phyloP scores from a whole-genome alignment of 257 asterid genomes.

The Petunia axillaris region DNA sequence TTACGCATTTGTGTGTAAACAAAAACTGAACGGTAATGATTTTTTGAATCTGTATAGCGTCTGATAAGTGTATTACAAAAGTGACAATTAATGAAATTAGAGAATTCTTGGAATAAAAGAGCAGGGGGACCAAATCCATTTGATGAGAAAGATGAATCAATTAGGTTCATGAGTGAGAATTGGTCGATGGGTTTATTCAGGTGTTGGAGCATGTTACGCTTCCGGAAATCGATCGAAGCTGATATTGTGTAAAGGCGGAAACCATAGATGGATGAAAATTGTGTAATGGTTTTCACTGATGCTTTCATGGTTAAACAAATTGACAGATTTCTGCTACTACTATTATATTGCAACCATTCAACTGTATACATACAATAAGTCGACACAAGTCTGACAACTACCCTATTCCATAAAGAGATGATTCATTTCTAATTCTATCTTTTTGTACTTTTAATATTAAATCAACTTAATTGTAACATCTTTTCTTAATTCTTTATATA shows the following conservation, averaged over 20 bases:
- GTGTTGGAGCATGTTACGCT: neutral
- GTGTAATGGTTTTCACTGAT: neutral
- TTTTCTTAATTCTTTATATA: too few species aligned
- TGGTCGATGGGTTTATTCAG: neutral
- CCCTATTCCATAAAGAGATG: too few species aligned
- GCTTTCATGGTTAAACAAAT: neutral
- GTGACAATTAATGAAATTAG: neutral
- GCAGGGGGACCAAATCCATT: conserved; percentile 4
- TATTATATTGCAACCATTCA: neutral
- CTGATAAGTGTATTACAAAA: conserved; percentile 25
- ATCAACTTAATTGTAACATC: too few species aligned
- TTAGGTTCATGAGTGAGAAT: conserved; percentile 17
- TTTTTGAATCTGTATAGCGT: conserved; percentile 25
- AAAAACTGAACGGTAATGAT: conserved; percentile 19
- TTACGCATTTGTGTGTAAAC: conserved; percentile 38
- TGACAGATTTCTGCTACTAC: neutral
- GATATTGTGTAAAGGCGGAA: conserved; percentile 1
- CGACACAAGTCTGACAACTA: too few species aligned
- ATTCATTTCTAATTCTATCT: too few species aligned
- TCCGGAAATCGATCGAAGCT: neutral
- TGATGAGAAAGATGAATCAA: conserved; percentile 20
- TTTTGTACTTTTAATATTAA: too few species aligned
- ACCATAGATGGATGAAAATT: neutral
- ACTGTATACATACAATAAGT: too few species aligned
- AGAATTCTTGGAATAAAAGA: conserved; percentile 16